Evolutionary conservation across 257 asterid species (phyloP), one percentile per base, ranked within the genome.

Genomic region (Jacaranda mimosifolia): DNA sequence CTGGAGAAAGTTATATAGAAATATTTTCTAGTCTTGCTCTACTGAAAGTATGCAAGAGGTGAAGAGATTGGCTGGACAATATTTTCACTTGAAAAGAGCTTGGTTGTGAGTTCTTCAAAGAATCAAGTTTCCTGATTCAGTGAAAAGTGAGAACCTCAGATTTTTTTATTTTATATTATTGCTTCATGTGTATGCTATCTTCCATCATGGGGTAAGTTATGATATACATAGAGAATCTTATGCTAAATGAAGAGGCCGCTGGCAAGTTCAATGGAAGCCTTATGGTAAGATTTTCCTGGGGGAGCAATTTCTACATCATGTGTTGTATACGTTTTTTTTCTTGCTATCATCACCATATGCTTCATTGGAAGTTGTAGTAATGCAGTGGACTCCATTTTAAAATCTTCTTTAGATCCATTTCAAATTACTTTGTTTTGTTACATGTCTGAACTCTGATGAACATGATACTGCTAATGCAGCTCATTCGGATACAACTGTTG

Each of bases 401-500:
- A 52, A 5, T 51, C 8, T 9, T 10, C n/a, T n/a, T n/a, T n/a
- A n/a, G n/a, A n/a, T n/a, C 19, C 32, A 15, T 43, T 59, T 48
- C 38, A 38, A 46, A 8, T 26, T 48, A 46, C 58, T 56, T 26
- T 8, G 26, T 7, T 57, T 17, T 18, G 19, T 32, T 26, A 26
- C 32, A 26, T 26, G 1, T 26, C 32, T 26, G 32, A 26, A 26
- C 32, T 26, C 32, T 26, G 32, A 26, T 26, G 32, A 26, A 57
- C 70, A 58, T 6, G 55, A 68, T 42, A 5, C 59, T 59, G 39
- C 26, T 79, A 38, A 11, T 83, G 88, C 89, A 89, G 91, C 89
- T 43, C 93, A 88, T 80, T 88, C 93, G 0, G 93, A 88, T 73
- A 83, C 93, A 10, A 81, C 91, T 19, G 86, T 89, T 21, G 86